Evolutionary conservation across 331 rosid species (phyloP).

Genomic region (Arachis monticola): DNA sequence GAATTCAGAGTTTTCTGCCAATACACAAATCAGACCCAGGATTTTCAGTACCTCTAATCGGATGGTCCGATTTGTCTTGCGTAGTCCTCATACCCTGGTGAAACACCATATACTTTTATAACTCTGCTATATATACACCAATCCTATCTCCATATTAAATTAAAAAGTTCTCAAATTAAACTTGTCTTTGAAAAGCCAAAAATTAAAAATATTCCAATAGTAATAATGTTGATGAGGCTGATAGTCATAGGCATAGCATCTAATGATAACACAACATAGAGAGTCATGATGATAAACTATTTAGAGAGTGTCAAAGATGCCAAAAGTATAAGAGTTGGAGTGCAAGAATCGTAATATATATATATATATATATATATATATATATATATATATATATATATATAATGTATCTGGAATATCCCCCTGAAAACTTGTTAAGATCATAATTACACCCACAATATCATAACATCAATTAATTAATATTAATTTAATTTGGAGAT

Average conservation of each 20-base stretch:
- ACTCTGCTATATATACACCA: too few relatives aligned
- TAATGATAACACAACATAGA: constrained; percentile 37
- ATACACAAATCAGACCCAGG: too few relatives aligned
- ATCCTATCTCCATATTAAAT: too few relatives aligned
- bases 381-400: too few relatives aligned
- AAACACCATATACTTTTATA: too few relatives aligned
- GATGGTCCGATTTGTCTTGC: too few relatives aligned
- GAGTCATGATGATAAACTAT: constrained; percentile 36
- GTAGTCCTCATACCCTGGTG: too few relatives aligned
- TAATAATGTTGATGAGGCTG: neutral
- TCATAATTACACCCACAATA: constrained; percentile 41
- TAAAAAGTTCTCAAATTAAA: too few relatives aligned
- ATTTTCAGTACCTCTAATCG: too few relatives aligned
- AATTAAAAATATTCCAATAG: neutral
- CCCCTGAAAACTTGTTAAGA: constrained; percentile 32
- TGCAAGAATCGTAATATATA: constrained; percentile 50
- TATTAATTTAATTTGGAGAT: constrained; percentile 24
- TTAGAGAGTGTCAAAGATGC: constrained; percentile 47
- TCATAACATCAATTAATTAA: neutral
- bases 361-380: too few relatives aligned
- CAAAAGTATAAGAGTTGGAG: constrained; percentile 37
- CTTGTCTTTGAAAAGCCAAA: too few relatives aligned
- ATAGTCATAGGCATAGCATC: constrained; percentile 3
- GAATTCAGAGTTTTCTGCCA: too few relatives aligned
- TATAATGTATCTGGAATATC: constrained; percentile 41